Base-by-base conservation (phyloP, 305 asterid genomes). In the Fraxinus greggii region DNA sequence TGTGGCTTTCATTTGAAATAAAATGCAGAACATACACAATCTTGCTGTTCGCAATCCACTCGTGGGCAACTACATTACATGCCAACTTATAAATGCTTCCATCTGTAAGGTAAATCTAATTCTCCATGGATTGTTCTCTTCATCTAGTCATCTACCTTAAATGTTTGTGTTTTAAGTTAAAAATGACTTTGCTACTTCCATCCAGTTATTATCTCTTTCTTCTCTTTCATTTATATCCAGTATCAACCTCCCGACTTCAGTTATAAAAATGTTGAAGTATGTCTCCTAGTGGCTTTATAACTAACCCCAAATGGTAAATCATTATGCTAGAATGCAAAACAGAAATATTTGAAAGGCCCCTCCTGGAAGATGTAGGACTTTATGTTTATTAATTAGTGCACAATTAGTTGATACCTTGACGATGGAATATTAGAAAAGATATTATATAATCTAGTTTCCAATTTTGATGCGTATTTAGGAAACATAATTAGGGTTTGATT, bases 11-110 rank as follows among this genome's bases (percentile, higher is more conserved):
- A 74, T 82, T 63, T 78, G 82, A 78, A 78, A 80, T 83, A 80
- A 45, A 76, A 84, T 63, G 84, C 89, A 96, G 99, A 93, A 92
- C 85, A 88, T 94, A 85, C 93, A 91, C 77, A 83, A 87, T 89
- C 87, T 90, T 81, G 87, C 81, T 69, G 79, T 91, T 82, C 36
- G 48, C 77, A 79, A 87, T 88, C 86, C 92, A 80, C 79, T 83
- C 33, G 83, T 77, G 78, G 86, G 88, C 72, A 85, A 83, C 84
- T 78, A 80, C 73, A 83, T 79, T 77, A 83, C 92, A 82, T 85
- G 83, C 87, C 90, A 80, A 77, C 91, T 96, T 83, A 83, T 72
- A 83, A 88, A 94, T 86, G 94, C 97, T 84, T 91, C 93, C 79
- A 87, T 96, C 77, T 78, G 84, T 77, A 91, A 94, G 98, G 99